A percentile compares a stretch with the other conserved stretches of the same genome.
phyloP scores from a whole-genome alignment of 2,329 filamentous ascomycete genomes.

The Cladophialophora chaetospira region DNA sequence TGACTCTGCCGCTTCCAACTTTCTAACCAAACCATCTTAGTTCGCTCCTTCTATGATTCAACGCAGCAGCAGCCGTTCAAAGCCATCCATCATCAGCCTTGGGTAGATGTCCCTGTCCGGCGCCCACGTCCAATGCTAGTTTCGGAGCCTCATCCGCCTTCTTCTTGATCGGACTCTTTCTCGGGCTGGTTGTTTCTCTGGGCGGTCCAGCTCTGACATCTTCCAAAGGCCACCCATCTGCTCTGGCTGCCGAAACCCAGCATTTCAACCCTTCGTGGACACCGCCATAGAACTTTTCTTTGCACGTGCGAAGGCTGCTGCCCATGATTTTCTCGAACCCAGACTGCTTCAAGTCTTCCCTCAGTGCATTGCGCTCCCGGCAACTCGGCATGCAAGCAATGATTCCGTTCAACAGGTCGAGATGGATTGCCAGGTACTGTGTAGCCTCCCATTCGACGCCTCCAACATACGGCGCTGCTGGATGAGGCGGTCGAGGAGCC shows the following conservation, averaged over 20 bases:
- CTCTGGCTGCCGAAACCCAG: constrained; percentile 84
- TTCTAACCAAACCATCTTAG: too few species aligned
- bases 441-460: constrained; percentile 99
- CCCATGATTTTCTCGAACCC: constrained; percentile 93
- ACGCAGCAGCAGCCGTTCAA: constrained; percentile 10
- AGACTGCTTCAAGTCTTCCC: constrained; percentile 75
- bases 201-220: constrained; percentile 66
- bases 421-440: constrained; percentile 88
- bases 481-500: constrained; percentile 81
- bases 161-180: constrained; percentile 56
- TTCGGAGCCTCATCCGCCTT: constrained; percentile 54
- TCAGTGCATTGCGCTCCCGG: constrained; percentile 73
- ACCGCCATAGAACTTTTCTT: constrained; percentile 94
- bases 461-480: constrained; percentile 92
- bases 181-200: constrained; percentile 42
- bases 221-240: constrained; percentile 84
- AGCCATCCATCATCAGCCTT: constrained; percentile 31
- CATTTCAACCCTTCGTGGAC: constrained; percentile 86
- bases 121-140: constrained; percentile 54
- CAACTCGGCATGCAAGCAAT: constrained; percentile 74
- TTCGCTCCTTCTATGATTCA: too few species aligned
- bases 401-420: constrained; percentile 90
- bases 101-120: constrained; percentile 20
- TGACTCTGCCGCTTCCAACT: too few species aligned
- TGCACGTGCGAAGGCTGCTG: constrained; percentile 81